Base-by-base conservation (phyloP, 805 yeast genomes). In the Debaryomyces tyrocola region DNA sequence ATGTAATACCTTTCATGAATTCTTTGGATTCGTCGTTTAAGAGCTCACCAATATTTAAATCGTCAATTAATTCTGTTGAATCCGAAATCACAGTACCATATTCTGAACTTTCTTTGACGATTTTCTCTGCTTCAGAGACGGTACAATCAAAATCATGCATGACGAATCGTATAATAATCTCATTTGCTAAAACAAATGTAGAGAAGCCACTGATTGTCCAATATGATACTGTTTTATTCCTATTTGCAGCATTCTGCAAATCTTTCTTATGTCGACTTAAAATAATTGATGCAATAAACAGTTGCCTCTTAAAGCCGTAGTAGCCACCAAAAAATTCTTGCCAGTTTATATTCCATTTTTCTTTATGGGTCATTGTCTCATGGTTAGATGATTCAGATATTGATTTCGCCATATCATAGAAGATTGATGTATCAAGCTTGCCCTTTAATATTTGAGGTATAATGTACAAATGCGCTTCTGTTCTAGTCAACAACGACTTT, bases 111-210 rank as follows among this genome's bases (percentile, higher is more conserved):
- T 64, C 59, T 33, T 65, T 67, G 58, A 84, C 66, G 12, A 78
- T 54, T 11, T 66, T 67, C 49, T 77, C 77, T 0, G 84, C 85
- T 18, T 66, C 63, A 2, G 66, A 74, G 12, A 74, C 52, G n/a
- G 62, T 55, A 3, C 60, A 41, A 1, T 54, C 45, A 61, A 71
- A 53, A 49, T 83, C 85, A 3, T 75, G 73, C 58, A 73, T 69
- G 6, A 79, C 75, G 17, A 83, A 54, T 27, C 81, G 63, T 6
- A 80, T 63, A 4, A 83, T 70, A 5, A 85, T 59, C 53, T 85
- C 91, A 21, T 85, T 83, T 6, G 87, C 82, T 20, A 86, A 60
- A 1, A 85, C 83, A 54, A 79, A 82, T 14, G 78, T 70, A 2
- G 77, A 63, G 57, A 84, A 86, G 44, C 78, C 77, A 18, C 73